phyloP scores from a whole-genome alignment of 2,329 filamentous ascomycete genomes.

The Helotiales sp. region DNA sequence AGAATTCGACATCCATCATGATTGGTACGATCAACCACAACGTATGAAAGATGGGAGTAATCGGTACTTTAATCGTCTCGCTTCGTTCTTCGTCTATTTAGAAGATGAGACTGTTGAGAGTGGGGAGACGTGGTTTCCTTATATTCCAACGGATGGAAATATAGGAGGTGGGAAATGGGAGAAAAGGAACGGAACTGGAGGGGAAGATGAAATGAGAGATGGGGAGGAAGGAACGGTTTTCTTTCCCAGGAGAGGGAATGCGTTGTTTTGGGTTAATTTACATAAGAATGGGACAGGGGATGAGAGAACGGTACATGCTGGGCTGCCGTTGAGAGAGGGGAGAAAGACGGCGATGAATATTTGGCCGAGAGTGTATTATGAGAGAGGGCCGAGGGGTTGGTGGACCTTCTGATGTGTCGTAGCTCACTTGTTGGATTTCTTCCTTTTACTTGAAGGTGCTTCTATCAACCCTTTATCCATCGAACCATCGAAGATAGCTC shows the following conservation, averaged over 20 bases:
- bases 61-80: slow-evolving; percentile 15
- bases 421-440: too few species aligned
- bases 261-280: slow-evolving; percentile 25
- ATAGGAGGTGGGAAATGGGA: neutral
- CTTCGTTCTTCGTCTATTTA: slow-evolving; percentile 20
- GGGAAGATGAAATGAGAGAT: neutral
- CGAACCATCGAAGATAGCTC: too few species aligned
- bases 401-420: too few species aligned
- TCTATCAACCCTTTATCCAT: too few species aligned
- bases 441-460: too few species aligned
- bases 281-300: slow-evolving; percentile 23
- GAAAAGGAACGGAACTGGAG: neutral
- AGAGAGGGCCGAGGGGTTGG: neutral
- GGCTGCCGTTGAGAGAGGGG: slow-evolving; percentile 13
- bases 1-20: slow-evolving; percentile 18
- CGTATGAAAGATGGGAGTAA: neutral
- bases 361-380: slow-evolving; percentile 20
- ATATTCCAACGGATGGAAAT: neutral
- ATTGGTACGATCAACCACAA: slow-evolving; percentile 18
- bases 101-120: slow-evolving; percentile 10
- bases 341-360: slow-evolving; percentile 24
- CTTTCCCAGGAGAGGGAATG: slow-evolving; percentile 15
- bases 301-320: slow-evolving; percentile 20
- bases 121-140: slow-evolving; percentile 23
- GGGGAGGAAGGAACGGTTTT: slow-evolving; percentile 14